Base-by-base conservation (phyloP, 1,284 basidiomycete species). In the Apiotrichum sp. region DNA sequence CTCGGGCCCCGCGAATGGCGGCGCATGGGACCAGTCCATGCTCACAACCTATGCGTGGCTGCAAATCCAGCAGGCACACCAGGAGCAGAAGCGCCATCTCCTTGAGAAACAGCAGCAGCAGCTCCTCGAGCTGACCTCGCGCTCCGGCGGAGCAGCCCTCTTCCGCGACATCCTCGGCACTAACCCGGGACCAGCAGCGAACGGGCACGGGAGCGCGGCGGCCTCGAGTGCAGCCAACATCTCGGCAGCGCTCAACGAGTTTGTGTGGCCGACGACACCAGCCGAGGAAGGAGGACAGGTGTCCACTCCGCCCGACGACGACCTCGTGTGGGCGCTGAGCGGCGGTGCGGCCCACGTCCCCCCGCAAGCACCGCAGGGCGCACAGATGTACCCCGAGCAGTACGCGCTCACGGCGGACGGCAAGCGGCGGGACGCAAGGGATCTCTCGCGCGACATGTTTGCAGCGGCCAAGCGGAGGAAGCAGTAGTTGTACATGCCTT, bases 1-100 rank as follows among this genome's bases (percentile, higher is more conserved):
- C 11, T 38, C 36, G 36, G 10, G 8, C 36, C 36, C 36, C 36
- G 10, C 40, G 10, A 36, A 36, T 16, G 45, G 50, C 44, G 61
- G 66, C 31, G 59, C 66, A 29, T 73, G 72, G 70, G 68, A 71
- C 53, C 59, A 59, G 41, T 50, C 59, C 10, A 55, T 70, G 32
- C 45, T 75, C 4, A 65, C 71, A 11, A 66, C 67, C 39, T 73
- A 71, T 48, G 71, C 73, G 39, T 72, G 73, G 62, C 69, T 71
- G 22, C 73, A 73, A 53, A 64, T 75, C 34, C 71, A 73, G 52
- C 71, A 75, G 52, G 70, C 71, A 41, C 73, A 75, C 52, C 71
- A 73, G 52, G 62, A 68, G 16, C 71, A 73, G 62, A 72, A 73
- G 44, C 59, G 71, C 7, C 52, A 63, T 1, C 56, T 75, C 4